These are phyloP conservation scores for Casuarina glauca DNA, from an alignment of 306 rosid genomes.

Conservation along the genomic window DNA sequence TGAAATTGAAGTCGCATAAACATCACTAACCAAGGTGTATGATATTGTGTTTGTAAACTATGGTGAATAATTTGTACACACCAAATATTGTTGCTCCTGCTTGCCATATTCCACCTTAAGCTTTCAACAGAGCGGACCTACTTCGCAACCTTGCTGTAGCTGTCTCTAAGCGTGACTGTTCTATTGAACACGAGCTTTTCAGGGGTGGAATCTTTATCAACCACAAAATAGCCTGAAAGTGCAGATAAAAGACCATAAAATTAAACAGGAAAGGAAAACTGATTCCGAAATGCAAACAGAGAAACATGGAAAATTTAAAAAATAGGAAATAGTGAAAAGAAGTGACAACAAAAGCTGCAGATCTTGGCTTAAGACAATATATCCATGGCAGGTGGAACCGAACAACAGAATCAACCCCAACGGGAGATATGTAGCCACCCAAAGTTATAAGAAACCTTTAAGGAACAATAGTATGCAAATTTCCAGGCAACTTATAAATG, in stretches of 20 bases:
- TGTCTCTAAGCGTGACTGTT: conserved; percentile 79
- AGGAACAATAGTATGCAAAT: too few species aligned
- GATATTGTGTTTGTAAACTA: neutral
- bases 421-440: neutral
- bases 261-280: neutral
- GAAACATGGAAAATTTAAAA: neutral
- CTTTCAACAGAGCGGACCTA: conserved; percentile 31
- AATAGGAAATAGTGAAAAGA: neutral
- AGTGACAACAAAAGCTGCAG: neutral
- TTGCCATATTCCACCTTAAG: conserved; percentile 16
- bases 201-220: conserved; percentile 74
- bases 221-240: conserved; percentile 82
- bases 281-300: neutral
- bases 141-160: conserved; percentile 71
- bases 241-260: conserved; percentile 19
- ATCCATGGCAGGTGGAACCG: neutral
- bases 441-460: too few species aligned
- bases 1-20: neutral
- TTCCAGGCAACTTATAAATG: too few species aligned
- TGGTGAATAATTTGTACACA: neutral
- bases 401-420: neutral
- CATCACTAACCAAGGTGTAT: neutral
- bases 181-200: conserved; percentile 86
- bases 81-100: conserved; percentile 16
- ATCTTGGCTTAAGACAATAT: neutral